These are phyloP conservation scores for Tetrahymena malaccensis DNA, from an alignment of 73 alveolate genomes.

Conservation along the genomic window DNA sequence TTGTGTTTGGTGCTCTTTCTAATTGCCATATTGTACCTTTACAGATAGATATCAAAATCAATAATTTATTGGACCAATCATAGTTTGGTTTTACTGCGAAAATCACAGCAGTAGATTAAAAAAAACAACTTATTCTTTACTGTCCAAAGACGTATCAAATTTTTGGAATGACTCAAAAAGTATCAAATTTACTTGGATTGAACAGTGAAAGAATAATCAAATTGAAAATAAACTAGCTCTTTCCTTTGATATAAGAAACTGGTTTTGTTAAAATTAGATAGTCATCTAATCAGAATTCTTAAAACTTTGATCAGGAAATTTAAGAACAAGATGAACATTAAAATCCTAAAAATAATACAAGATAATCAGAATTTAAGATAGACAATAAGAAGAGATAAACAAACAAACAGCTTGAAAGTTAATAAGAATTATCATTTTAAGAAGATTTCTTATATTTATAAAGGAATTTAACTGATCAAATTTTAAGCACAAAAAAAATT, in stretches of 20 bases:
- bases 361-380: background rate
- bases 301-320: background rate
- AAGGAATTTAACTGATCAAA: background rate
- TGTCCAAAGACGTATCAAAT: background rate
- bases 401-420: background rate
- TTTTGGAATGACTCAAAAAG: background rate
- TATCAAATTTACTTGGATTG: background rate
- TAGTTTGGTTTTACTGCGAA: background rate
- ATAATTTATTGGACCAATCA: background rate
- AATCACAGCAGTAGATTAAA: background rate
- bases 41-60: background rate
- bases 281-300: background rate
- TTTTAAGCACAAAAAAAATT: background rate
- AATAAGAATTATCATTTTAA: background rate
- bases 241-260: background rate
- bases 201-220: background rate
- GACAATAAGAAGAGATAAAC: background rate
- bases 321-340: background rate
- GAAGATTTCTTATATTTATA: background rate
- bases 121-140: background rate
- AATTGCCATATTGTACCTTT: background rate
- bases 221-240: background rate
- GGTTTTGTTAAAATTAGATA: background rate
- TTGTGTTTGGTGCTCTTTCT: background rate
- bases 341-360: too few species aligned